phyloP scores from a whole-genome alignment of 179 eudicot species.

The Beta macrorhiza region DNA sequence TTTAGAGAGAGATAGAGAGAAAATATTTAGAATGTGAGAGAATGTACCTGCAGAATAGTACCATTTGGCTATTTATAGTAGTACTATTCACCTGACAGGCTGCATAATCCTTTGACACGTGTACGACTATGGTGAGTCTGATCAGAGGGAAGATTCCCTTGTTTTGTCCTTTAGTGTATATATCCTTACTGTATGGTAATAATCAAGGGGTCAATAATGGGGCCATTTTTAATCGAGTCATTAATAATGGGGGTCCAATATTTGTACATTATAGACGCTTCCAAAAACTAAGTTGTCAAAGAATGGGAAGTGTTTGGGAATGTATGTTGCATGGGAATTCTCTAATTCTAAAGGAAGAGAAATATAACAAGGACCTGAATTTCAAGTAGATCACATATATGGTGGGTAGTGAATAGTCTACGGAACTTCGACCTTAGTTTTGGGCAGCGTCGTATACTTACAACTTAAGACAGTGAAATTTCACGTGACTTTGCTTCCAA shows the following conservation, averaged over 20 bases:
- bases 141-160: too few relatives aligned
- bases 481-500: not conserved
- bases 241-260: not conserved
- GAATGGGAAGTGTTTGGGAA: not conserved
- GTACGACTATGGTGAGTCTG: too few relatives aligned
- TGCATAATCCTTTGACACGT: too few relatives aligned
- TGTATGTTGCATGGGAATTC: not conserved
- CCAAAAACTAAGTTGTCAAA: not conserved
- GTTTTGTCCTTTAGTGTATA: too few relatives aligned
- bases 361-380: not conserved
- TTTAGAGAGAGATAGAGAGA: too few relatives aligned
- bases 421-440: too few relatives aligned
- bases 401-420: too few relatives aligned
- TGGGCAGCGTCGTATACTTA: not conserved
- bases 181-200: not conserved
- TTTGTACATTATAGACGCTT: not conserved
- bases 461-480: not conserved
- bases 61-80: too few relatives aligned
- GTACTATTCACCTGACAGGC: too few relatives aligned
- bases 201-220: not conserved
- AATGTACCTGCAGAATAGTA: too few relatives aligned
- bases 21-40: too few relatives aligned
- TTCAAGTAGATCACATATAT: too few relatives aligned
- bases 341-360: not conserved
- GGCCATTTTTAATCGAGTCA: not conserved